Evolutionary conservation across 1,284 basidiomycete species (phyloP).

Genomic region (Veloboletus limbatus): DNA sequence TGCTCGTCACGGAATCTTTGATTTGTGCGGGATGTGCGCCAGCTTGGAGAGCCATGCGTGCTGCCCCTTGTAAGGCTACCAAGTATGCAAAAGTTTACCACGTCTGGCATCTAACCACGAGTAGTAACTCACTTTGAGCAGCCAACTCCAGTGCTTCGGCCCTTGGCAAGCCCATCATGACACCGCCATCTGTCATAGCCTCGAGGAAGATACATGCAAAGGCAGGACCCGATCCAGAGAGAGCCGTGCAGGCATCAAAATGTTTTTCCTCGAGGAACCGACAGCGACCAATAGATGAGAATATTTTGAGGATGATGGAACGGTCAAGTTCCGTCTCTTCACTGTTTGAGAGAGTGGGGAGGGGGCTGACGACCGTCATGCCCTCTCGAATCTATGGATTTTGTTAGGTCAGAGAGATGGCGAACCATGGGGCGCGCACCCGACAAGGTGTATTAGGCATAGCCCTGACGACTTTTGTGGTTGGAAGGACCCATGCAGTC

Average conservation of each 20-base stretch:
- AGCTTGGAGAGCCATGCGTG: constrained; percentile 90
- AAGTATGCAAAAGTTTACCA: background rate
- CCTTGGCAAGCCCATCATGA: constrained; percentile 99
- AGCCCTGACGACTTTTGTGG: constrained; percentile 87
- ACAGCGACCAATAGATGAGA: constrained; percentile 92
- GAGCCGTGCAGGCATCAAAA: constrained; percentile 97
- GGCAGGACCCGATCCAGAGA: constrained; percentile 95
- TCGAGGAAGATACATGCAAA: constrained; percentile 97
- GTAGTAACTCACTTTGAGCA: constrained; percentile 80
- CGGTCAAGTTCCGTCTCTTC: constrained; percentile 57
- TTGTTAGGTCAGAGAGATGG: constrained; percentile 1
- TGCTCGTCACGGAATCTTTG: constrained; percentile 97
- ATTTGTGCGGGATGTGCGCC: constrained; percentile 93
- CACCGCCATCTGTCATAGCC: constrained; percentile 98
- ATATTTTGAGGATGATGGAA: constrained; percentile 86
- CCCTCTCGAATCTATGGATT: constrained; percentile 84
- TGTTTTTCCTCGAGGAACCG: constrained; percentile 95
- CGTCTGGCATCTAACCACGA: constrained; percentile 3
- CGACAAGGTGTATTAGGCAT: constrained; percentile 99
- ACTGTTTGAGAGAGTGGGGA: constrained; percentile 49
- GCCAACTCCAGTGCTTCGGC: constrained; percentile 93
- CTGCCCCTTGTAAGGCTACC: constrained; percentile 92
- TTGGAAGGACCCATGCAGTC: constrained; percentile 66
- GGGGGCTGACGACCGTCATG: constrained; percentile 87
- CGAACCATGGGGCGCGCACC: constrained; percentile 43